A percentile compares a stretch with the other conserved stretches of the same genome.
phyloP scores from a whole-genome alignment of 169 alveolate species.

The Cryptosporidium sp. region DNA sequence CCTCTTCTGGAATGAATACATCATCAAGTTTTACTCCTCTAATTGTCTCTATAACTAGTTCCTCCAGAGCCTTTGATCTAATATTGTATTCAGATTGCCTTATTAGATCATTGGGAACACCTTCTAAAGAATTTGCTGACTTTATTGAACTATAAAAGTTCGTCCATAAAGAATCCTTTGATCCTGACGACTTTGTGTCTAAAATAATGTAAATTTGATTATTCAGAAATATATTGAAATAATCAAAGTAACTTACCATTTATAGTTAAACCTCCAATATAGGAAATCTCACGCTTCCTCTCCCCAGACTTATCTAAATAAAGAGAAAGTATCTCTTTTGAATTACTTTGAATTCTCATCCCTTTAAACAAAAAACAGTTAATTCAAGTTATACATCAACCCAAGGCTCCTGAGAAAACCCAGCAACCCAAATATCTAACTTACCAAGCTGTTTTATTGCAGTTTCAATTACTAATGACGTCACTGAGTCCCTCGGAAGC shows the following conservation, averaged over 20 bases:
- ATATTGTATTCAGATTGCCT: constrained; percentile 76
- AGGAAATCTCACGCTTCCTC: constrained; percentile 47
- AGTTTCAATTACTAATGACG: constrained; percentile 50
- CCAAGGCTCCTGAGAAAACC: neutral
- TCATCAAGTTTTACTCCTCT: constrained; percentile 77
- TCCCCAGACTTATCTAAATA: constrained; percentile 52
- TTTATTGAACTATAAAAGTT: constrained; percentile 83
- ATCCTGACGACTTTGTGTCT: constrained; percentile 62
- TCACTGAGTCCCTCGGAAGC: constrained; percentile 69
- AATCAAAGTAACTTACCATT: constrained; percentile 28
- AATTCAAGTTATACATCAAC: constrained; percentile 25
- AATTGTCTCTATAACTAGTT: constrained; percentile 78
- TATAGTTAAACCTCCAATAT: constrained; percentile 25
- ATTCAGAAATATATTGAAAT: neutral
- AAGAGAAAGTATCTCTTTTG: constrained; percentile 68
- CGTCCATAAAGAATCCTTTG: constrained; percentile 82
- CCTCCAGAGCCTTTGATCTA: constrained; percentile 77
- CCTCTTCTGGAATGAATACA: constrained; percentile 85
- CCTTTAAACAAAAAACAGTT: constrained; percentile 45
- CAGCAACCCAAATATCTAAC: neutral
- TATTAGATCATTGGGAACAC: constrained; percentile 78
- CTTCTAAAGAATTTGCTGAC: constrained; percentile 77
- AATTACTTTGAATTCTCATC: constrained; percentile 75
- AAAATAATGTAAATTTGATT: neutral
- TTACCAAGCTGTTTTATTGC: constrained; percentile 69